These are phyloP conservation scores for Aspergillus affinis DNA, from an alignment of 495 filamentous ascomycete species.

Conservation along the genomic window DNA sequence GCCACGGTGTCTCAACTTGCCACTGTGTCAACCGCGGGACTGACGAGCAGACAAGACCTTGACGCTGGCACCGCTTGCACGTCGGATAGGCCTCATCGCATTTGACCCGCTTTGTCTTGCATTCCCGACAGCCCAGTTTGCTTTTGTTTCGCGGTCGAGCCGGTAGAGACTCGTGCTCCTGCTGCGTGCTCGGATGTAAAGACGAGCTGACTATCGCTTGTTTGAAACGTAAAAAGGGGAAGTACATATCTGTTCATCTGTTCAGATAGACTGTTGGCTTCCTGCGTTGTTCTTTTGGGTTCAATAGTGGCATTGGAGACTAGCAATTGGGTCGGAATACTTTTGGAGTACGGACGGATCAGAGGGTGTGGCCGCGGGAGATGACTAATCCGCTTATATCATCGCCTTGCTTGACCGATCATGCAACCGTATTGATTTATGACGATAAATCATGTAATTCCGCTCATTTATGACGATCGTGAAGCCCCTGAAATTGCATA, in stretches of 20 bases:
- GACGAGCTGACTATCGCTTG: slow-evolving; percentile 10
- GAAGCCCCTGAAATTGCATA: too few species aligned
- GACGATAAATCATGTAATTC: too few species aligned
- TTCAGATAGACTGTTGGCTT: not conserved
- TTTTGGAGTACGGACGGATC: too few species aligned
- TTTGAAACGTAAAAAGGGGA: slow-evolving; percentile 15
- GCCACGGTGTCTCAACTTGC: slow-evolving; percentile 20
- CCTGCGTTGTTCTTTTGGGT: not conserved
- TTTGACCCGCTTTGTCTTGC: slow-evolving; percentile 49
- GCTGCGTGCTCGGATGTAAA: slow-evolving; percentile 13
- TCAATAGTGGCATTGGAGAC: slow-evolving; percentile 1
- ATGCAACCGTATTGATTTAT: too few species aligned
- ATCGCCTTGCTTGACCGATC: too few species aligned
- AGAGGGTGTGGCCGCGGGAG: too few species aligned
- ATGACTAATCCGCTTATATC: too few species aligned
- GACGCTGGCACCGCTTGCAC: slow-evolving; percentile 49
- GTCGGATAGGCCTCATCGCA: slow-evolving; percentile 60
- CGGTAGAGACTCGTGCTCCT: slow-evolving; percentile 12
- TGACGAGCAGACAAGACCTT: slow-evolving; percentile 15
- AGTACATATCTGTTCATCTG: slow-evolving; percentile 9
- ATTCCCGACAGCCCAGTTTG: slow-evolving; percentile 20
- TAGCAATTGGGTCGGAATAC: not conserved
- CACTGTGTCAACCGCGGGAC: slow-evolving; percentile 11
- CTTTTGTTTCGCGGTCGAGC: slow-evolving; percentile 16
- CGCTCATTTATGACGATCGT: too few species aligned